Conservation (phyloP, 2,329 filamentous ascomycete species). For the Ophiognomonia clavigignenti-juglandacearum region DNA sequence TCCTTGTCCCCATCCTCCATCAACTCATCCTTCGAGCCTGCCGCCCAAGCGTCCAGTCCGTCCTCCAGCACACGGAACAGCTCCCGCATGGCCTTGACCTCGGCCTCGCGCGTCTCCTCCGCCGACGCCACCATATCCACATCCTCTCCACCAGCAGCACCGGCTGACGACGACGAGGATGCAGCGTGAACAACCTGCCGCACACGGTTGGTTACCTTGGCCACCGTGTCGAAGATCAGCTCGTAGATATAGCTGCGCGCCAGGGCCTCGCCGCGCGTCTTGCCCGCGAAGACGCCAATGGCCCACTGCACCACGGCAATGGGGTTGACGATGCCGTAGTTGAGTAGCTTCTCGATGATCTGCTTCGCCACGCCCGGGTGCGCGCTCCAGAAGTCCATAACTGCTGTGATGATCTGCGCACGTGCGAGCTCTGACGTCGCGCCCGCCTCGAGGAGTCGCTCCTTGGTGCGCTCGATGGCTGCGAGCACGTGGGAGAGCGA, state of each 20-base stretch:
- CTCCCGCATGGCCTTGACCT: conserved; percentile 69
- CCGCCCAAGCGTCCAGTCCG: conserved; percentile 65
- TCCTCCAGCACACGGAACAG: conserved; percentile 81
- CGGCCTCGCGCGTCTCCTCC: conserved; percentile 62
- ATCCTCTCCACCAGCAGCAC: conserved; percentile 43
- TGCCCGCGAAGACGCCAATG: conserved; percentile 52
- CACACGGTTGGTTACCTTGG: conserved; percentile 83
- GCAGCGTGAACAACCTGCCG: conserved; percentile 64
- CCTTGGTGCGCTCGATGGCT: conserved; percentile 92
- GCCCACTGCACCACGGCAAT: conserved; percentile 87
- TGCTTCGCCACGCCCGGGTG: conserved; percentile 89
- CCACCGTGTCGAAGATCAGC: conserved; percentile 81
- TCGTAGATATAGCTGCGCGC: conserved; percentile 78
- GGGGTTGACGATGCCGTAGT: conserved; percentile 91
- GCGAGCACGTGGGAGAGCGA: conserved; percentile 93
- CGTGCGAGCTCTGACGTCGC: conserved; percentile 70
- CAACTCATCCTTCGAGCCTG: conserved; percentile 67
- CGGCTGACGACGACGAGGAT: too few relatives aligned
- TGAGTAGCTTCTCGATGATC: conserved; percentile 94
- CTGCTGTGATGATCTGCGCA: conserved; percentile 82
- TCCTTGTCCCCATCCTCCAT: conserved; percentile 50
- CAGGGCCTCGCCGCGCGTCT: conserved; percentile 57
- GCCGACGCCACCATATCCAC: conserved; percentile 30
- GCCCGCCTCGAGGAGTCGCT: conserved; percentile 76
- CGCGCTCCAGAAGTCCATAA: conserved; percentile 88